Base-by-base conservation (phyloP, 2,329 filamentous ascomycete genomes). In the Fusarium verrucosum region DNA sequence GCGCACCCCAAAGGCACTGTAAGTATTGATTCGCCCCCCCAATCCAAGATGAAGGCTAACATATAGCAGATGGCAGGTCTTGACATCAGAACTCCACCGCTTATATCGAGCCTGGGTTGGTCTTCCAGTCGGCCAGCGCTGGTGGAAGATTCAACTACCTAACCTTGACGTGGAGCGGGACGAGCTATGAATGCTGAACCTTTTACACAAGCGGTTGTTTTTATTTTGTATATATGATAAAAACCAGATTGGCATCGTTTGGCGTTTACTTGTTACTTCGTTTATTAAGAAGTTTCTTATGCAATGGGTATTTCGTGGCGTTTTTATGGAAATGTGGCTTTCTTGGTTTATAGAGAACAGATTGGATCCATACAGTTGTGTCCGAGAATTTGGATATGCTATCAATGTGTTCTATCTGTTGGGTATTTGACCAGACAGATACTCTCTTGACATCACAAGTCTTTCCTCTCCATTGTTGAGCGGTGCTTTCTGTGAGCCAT, bases 1-100 rank as follows among this genome's bases (percentile, higher is more conserved):
- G 7, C 78, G 82, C 20, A 80, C 93, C 43, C 94, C 94, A 0
- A 81, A 77, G 41, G 84, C 84, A 62, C 54, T 91, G 91, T 95
- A 84, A 87, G 91, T 87, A 58, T 19, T 6, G 2, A 32, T 19
- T 17, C 30, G 4, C 9, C 7, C 4, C 4, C 17, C 4, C 10
- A 3, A 49, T 11, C 14, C 17, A 13, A 2, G 30, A 17, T 4
- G n/a, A n/a, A 47, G 35, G 42, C 60, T 65, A 33, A 59, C 10
- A n/a, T 5, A 19, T 10, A 37, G 7, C 53, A 83, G 82, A 1
- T 82, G 74, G 68, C 47, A 77, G 13, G 80, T 86, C 26, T 14
- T 80, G n/a, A 68, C 73, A 5, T 77, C 78, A 0, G 85, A 87
- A 67, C 46, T 80, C 4, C 60, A 72, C 16, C 80, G 85, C 5